A percentile compares a stretch with the other conserved stretches of the same genome.
These are phyloP conservation scores for Stephania yunnanensis DNA, from an alignment of 164 flowering plant genomes.

Conservation along the genomic window DNA sequence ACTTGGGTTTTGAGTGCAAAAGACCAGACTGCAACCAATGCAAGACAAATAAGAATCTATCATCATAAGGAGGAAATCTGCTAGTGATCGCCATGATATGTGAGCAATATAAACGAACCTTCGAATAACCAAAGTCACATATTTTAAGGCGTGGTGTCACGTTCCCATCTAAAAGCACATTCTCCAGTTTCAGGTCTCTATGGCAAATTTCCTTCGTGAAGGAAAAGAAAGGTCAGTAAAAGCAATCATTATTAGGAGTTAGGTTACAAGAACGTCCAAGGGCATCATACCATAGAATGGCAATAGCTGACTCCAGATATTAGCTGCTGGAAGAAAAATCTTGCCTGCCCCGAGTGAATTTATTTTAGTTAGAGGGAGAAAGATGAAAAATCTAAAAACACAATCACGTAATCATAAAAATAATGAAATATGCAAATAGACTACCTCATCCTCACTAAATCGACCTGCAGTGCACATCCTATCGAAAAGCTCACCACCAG, in stretches of 20 bases:
- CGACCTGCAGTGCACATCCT: slow-evolving; percentile 67
- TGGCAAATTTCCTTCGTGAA: slow-evolving; percentile 52
- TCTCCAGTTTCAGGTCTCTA: slow-evolving; percentile 54
- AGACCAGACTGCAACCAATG: background rate
- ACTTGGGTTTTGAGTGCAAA: slow-evolving; percentile 1
- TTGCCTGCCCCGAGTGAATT: slow-evolving; percentile 40
- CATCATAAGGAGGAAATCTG: too few relatives aligned
- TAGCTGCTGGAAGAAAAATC: slow-evolving; percentile 72
- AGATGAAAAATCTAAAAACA: background rate
- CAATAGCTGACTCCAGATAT: slow-evolving; percentile 73
- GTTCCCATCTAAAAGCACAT: slow-evolving; percentile 52
- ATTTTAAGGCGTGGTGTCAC: slow-evolving; percentile 48
- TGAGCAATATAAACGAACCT: slow-evolving; percentile 22
- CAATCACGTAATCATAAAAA: background rate
- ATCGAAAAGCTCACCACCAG: slow-evolving; percentile 79
- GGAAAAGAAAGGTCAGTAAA: background rate
- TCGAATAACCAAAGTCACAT: slow-evolving; percentile 60
- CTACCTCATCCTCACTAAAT: slow-evolving; percentile 76
- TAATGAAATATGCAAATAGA: too few relatives aligned
- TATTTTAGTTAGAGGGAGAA: background rate
- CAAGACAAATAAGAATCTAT: background rate
- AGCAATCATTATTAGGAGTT: background rate
- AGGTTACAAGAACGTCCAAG: background rate
- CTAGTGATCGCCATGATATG: background rate
- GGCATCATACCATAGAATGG: slow-evolving; percentile 44